Base-by-base conservation (phyloP, 2,329 filamentous ascomycete genomes). In the Neobulgaria alba region DNA sequence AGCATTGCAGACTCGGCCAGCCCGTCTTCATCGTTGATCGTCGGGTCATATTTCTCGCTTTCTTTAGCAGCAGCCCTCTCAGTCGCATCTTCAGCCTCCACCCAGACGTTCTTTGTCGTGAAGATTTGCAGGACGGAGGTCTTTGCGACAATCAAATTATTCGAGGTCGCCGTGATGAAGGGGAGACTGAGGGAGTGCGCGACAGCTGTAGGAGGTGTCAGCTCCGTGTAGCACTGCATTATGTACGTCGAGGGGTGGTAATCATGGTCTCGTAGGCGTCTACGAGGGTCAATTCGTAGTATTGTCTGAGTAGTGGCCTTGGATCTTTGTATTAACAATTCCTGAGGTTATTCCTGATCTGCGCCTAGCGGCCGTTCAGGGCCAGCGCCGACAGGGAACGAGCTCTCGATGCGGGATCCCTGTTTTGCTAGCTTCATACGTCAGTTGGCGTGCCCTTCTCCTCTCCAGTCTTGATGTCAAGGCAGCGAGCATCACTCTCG, bases 201-300 rank as follows among this genome's bases (percentile, higher is more conserved):
- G 66, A 96, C 88, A 61, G 89, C 89, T 62, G 89, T 93, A 40
- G 92, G 89, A 69, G 90, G 85, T 63, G 87, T 80, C 62, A 98
- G 73, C 73, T 98, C 92, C 59, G 87, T 89, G 68, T 96, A 96
- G 72, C 87, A 94, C 77, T 96, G 90, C 90, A 96, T 96, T 57
- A 51, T 61, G 46, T 39, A 34, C 32, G 32, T 42, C 10, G 36
- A 33, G 34, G 40, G 12, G 35, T 30, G 30, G 39, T 29, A 39
- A 48, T 44, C 44, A 45, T 47, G 31, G 38, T 43, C 32, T 44
- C 41, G 14, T 18, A 10, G 33, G 8, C n/a, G n/a, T n/a, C n/a
- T n/a, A n/a, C n/a, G n/a, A n/a, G n/a, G n/a, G n/a, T n/a, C n/a
- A n/a, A n/a, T n/a, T n/a, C n/a, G n/a, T n/a, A n/a, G n/a, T n/a